A percentile compares a stretch with the other conserved stretches of the same genome.
phyloP scores from a whole-genome alignment of 1,139 yeast species.

The Suhomyces coccinellae region DNA sequence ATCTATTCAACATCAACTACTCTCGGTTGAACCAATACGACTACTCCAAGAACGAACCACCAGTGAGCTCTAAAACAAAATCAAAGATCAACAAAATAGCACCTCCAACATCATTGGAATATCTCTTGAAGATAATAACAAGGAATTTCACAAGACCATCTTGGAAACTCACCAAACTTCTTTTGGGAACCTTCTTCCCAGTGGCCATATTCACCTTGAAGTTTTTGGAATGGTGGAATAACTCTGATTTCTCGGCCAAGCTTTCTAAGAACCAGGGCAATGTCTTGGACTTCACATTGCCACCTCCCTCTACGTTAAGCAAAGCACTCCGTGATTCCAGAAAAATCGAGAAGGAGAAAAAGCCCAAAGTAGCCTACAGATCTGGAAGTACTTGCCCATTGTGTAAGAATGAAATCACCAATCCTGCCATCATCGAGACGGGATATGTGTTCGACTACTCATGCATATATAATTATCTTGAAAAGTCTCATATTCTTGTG shows the following conservation, averaged over 20 bases:
- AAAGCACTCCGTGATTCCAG: constrained; percentile 14
- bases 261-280: constrained; percentile 55
- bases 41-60: constrained; percentile 50
- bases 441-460: constrained; percentile 90
- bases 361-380: constrained; percentile 21
- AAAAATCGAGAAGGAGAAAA: constrained; percentile 5
- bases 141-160: constrained; percentile 41
- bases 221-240: constrained; percentile 94
- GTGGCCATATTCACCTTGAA: constrained; percentile 80
- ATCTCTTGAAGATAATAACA: constrained; percentile 32
- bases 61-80: constrained; percentile 13
- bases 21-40: constrained; percentile 69
- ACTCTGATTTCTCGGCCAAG: constrained; percentile 70
- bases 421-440: constrained; percentile 88
- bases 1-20: constrained; percentile 63
- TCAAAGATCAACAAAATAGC: constrained; percentile 35
- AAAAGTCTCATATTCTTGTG: constrained; percentile 43
- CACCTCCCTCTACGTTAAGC: constrained; percentile 48
- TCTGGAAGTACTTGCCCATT: constrained; percentile 61
- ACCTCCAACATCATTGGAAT: constrained; percentile 57
- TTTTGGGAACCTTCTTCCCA: constrained; percentile 65
- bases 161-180: constrained; percentile 36
- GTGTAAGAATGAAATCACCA: constrained; percentile 64
- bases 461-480: constrained; percentile 72
- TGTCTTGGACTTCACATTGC: constrained; percentile 50